A percentile compares a stretch with the other conserved stretches of the same genome.
Conservation (phyloP, 441 rosid genomes). For the Eruca vesicaria region DNA sequence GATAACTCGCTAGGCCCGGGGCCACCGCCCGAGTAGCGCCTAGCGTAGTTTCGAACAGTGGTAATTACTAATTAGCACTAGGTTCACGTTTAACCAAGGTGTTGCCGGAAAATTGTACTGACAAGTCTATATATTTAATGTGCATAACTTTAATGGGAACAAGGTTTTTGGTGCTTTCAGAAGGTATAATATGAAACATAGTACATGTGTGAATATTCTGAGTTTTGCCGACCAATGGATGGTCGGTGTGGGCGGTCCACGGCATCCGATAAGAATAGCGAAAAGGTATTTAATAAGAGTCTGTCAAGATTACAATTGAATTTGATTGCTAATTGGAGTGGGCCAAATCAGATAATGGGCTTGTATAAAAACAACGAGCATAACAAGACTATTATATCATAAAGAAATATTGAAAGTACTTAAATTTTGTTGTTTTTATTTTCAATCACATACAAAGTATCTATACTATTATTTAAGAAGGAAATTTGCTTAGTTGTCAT, state of each 20-base stretch:
- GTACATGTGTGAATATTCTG: slow-evolving; percentile 17
- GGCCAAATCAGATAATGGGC: slow-evolving; percentile 15
- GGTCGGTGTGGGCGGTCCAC: slow-evolving; percentile 34
- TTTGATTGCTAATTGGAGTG: background rate
- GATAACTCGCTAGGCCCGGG: too few species aligned
- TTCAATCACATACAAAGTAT: too few species aligned
- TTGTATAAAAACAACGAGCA: background rate
- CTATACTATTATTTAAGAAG: too few species aligned
- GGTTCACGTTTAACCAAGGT: slow-evolving; percentile 8
- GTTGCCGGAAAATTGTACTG: slow-evolving; percentile 24
- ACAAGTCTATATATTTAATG: background rate
- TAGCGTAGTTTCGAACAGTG: too few species aligned
- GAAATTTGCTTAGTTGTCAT: too few species aligned
- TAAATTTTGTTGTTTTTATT: too few species aligned
- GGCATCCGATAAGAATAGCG: slow-evolving; percentile 1
- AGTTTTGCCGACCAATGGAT: slow-evolving; percentile 17
- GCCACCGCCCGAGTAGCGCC: too few species aligned
- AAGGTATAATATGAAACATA: background rate
- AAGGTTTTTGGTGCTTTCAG: background rate
- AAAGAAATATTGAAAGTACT: too few species aligned
- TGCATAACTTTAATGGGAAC: background rate
- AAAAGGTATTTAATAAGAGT: background rate
- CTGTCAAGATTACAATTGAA: background rate
- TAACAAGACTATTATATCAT: background rate
- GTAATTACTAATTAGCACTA: background rate